A percentile compares a stretch with the other conserved stretches of the same genome.
Conservation (phyloP, 495 filamentous ascomycete species). For the Podospora fimiseda region DNA sequence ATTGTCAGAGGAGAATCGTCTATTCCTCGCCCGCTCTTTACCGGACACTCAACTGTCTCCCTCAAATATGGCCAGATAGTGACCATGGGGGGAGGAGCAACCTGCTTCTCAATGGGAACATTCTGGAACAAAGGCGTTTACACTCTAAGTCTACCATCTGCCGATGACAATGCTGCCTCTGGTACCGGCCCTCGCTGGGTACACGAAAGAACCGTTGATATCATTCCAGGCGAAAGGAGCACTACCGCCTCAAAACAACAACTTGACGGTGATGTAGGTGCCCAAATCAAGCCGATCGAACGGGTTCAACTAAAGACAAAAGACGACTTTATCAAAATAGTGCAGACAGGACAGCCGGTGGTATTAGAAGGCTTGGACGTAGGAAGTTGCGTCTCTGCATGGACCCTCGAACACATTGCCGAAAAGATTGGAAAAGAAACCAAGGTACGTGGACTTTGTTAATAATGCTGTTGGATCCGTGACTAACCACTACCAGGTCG, state of each 20-base stretch:
- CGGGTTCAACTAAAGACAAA: slow-evolving; percentile 42
- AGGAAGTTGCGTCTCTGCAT: slow-evolving; percentile 58
- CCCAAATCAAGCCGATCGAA: slow-evolving; percentile 34
- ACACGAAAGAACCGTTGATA: slow-evolving; percentile 23
- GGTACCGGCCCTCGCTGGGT: slow-evolving; percentile 5
- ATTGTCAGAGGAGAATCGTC: neutral
- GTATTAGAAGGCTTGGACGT: slow-evolving; percentile 60
- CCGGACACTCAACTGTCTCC: slow-evolving; percentile 51
- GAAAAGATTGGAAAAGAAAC: slow-evolving; percentile 57
- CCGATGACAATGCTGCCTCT: neutral
- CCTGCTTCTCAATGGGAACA: slow-evolving; percentile 73
- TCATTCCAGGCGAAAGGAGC: slow-evolving; percentile 15
- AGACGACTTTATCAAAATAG: slow-evolving; percentile 48
- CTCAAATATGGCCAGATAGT: slow-evolving; percentile 39
- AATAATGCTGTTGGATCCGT: neutral
- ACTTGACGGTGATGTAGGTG: neutral
- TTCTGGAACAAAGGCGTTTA: slow-evolving; percentile 31
- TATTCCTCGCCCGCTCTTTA: slow-evolving; percentile 52
- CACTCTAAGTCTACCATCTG: slow-evolving; percentile 1
- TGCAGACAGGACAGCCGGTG: slow-evolving; percentile 54
- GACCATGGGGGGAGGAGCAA: slow-evolving; percentile 73
- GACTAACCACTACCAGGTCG: slow-evolving; percentile 42
- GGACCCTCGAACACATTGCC: slow-evolving; percentile 65
- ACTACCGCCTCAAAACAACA: neutral
- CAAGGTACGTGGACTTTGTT: slow-evolving; percentile 41